Conservation (phyloP, 148 eudicot genomes). For the Camellia lanceoleosa region DNA sequence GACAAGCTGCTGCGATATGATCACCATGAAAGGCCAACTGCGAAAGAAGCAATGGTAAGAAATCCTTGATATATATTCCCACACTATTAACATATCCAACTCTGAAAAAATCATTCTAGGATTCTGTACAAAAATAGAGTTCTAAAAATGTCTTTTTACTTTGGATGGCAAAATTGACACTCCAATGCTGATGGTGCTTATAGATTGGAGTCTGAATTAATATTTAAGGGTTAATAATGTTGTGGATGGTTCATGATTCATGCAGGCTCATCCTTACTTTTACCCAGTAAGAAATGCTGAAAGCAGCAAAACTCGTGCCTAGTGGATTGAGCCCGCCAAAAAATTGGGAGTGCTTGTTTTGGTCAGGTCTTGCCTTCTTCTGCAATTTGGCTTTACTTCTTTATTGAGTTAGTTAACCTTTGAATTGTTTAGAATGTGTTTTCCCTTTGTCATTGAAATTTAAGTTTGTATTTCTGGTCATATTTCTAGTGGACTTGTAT, state of each 20-base stretch:
- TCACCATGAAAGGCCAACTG: slow-evolving; percentile 93
- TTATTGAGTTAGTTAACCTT: slow-evolving; percentile 2
- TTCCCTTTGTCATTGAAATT: background rate
- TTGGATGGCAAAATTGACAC: background rate
- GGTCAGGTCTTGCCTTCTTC: background rate
- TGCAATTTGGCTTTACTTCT: slow-evolving; percentile 5
- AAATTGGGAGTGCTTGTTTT: slow-evolving; percentile 1
- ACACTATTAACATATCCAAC: background rate
- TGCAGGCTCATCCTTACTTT: slow-evolving; percentile 97
- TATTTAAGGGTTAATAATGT: background rate
- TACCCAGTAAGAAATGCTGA: slow-evolving; percentile 82
- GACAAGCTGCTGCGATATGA: slow-evolving; percentile 86
- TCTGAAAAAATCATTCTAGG: too few species aligned
- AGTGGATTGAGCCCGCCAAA: slow-evolving; percentile 18
- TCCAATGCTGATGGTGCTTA: background rate
- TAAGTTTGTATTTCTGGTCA: slow-evolving; percentile 1
- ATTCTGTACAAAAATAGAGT: too few species aligned
- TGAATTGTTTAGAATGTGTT: slow-evolving; percentile 9
- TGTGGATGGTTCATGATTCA: background rate
- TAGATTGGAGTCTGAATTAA: too few species aligned
- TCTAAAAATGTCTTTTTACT: background rate
- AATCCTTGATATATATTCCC: background rate
- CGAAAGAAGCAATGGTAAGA: slow-evolving; percentile 93
- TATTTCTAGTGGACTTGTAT: background rate
- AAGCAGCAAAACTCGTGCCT: slow-evolving; percentile 70